Percentiles rank a stretch among this genome's conserved stretches.
phyloP scores from a whole-genome alignment of 306 rosid genomes.

The Oemleria cerasiformis region DNA sequence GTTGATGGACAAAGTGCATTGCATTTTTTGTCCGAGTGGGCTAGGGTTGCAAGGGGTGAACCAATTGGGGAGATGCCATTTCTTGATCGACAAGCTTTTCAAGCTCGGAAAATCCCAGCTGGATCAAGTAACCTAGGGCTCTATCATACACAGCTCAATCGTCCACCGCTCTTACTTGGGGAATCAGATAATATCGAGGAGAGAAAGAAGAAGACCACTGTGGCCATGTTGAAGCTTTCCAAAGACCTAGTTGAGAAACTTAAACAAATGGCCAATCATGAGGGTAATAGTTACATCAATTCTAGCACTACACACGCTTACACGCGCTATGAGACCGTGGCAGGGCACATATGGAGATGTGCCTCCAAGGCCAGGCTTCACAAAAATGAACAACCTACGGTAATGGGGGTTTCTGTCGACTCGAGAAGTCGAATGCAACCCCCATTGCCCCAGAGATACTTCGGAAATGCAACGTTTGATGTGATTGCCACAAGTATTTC shows the following conservation, averaged over 20 bases:
- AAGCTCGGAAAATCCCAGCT: conserved; percentile 8
- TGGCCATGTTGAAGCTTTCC: conserved; percentile 34
- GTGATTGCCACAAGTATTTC: conserved; percentile 38
- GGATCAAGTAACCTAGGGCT: background rate
- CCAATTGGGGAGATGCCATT: conserved; percentile 35
- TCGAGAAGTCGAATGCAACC: conserved; percentile 42
- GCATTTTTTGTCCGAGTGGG: conserved; percentile 53
- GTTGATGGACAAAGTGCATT: conserved; percentile 47
- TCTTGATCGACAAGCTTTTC: conserved; percentile 28
- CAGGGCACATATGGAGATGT: conserved; percentile 56
- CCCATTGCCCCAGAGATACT: conserved; percentile 42
- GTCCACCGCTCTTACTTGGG: conserved; percentile 29
- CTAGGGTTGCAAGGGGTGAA: conserved; percentile 45
- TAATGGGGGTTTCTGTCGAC: conserved; percentile 35
- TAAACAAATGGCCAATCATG: conserved; percentile 35
- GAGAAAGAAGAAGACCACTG: conserved; percentile 34
- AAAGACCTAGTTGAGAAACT: conserved; percentile 42
- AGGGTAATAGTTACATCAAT: background rate
- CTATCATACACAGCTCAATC: conserved; percentile 13
- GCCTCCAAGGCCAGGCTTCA: conserved; percentile 51
- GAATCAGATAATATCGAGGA: conserved; percentile 24
- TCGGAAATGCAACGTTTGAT: conserved; percentile 55
- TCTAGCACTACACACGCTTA: conserved; percentile 19
- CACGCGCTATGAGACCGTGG: conserved; percentile 43
- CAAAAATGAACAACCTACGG: conserved; percentile 37